Percentiles rank a stretch among this genome's conserved stretches.
Conservation (phyloP, 176 grass and related monocot genomes). For the Typha latifolia region DNA sequence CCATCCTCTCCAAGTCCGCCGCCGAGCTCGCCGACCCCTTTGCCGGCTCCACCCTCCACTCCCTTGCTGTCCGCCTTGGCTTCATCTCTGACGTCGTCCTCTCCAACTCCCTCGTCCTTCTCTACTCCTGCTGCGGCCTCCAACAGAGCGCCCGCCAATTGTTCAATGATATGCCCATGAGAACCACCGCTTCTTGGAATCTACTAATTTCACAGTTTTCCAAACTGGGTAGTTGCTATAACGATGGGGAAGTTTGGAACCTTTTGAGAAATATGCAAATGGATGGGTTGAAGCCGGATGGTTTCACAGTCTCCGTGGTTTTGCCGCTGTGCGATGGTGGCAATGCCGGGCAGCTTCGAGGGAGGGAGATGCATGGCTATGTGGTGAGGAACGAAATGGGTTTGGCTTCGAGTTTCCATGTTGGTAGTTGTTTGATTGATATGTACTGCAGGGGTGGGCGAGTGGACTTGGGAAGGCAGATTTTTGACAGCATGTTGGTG, state of each 20-base stretch:
- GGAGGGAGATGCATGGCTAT: conserved; percentile 55
- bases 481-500: conserved; percentile 26
- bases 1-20: conserved; percentile 18
- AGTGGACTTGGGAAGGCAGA: conserved; percentile 11
- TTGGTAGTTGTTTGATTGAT: conserved; percentile 42
- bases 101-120: conserved; percentile 32
- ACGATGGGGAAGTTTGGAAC: conserved; percentile 6
- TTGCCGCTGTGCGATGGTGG: conserved; percentile 13
- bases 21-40: not conserved
- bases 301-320: conserved; percentile 39
- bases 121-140: not conserved
- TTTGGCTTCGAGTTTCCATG: conserved; percentile 32
- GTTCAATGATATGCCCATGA: conserved; percentile 67
- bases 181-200: conserved; percentile 50
- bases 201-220: conserved; percentile 32
- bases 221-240: not conserved
- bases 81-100: conserved; percentile 34
- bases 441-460: conserved; percentile 42
- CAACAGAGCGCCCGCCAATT: conserved; percentile 21
- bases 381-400: conserved; percentile 30
- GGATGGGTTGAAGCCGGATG: conserved; percentile 31
- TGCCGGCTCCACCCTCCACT: conserved; percentile 9
- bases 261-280: conserved; percentile 31
- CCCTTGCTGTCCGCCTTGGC: conserved; percentile 22
- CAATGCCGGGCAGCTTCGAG: not conserved